Conservation (phyloP, 495 filamentous ascomycete species). For the Peziza echinospora region DNA sequence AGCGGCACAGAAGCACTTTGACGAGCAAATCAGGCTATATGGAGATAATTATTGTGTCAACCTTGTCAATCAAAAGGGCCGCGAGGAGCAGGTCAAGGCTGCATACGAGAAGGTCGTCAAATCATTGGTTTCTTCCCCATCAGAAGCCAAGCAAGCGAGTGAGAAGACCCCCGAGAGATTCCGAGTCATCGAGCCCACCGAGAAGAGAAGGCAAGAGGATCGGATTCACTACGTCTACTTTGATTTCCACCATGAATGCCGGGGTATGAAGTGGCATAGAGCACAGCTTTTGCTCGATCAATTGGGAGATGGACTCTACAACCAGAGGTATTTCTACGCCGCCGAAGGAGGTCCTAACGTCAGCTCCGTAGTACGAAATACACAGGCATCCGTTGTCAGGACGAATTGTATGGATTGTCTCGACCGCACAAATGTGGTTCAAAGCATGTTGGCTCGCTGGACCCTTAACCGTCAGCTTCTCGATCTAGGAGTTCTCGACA, state of each 20-base stretch:
- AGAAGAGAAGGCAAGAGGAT: conserved; percentile 43
- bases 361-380: conserved; percentile 40
- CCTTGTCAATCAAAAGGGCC: conserved; percentile 81
- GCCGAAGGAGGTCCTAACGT: conserved; percentile 44
- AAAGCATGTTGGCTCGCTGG: conserved; percentile 81
- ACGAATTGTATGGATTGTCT: conserved; percentile 99
- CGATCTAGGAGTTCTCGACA: conserved; percentile 52
- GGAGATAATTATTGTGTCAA: conserved; percentile 95
- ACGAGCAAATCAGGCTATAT: conserved; percentile 76
- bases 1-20: conserved; percentile 67
- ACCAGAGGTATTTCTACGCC: conserved; percentile 81
- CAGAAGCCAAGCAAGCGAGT: conserved; percentile 34
- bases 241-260: conserved; percentile 94
- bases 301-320: conserved; percentile 43
- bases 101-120: conserved; percentile 80
- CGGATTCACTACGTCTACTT: conserved; percentile 90
- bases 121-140: conserved; percentile 45
- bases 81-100: conserved; percentile 66
- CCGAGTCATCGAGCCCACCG: conserved; percentile 44
- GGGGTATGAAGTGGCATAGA: conserved; percentile 79
- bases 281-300: conserved; percentile 69
- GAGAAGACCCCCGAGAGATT: conserved; percentile 59
- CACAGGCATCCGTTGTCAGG: conserved; percentile 69
- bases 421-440: conserved; percentile 92
- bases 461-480: conserved; percentile 66